Conservation (phyloP, 805 yeast genomes). For the Danielia reshetovae region DNA sequence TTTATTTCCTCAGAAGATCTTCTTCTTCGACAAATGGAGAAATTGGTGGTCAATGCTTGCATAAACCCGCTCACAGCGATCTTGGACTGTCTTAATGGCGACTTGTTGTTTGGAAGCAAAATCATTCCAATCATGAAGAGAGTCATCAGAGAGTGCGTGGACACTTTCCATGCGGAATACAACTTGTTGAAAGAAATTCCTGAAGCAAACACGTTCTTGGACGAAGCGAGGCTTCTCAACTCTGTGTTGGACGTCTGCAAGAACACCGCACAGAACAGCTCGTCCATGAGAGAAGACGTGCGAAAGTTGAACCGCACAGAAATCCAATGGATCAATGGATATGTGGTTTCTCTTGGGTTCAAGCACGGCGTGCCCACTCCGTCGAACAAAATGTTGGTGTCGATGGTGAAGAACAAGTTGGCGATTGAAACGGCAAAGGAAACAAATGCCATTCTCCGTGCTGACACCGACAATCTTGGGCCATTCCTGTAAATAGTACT, state of each 20-base stretch:
- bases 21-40: constrained; percentile 60
- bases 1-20: constrained; percentile 40
- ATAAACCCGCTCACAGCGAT: constrained; percentile 82
- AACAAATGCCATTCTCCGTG: no score
- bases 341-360: constrained; percentile 54
- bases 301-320: constrained; percentile 59
- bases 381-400: constrained; percentile 42
- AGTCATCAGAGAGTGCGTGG: constrained; percentile 45
- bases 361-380: constrained; percentile 41
- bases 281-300: constrained; percentile 72
- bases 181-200: constrained; percentile 23
- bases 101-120: constrained; percentile 44
- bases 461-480: no score
- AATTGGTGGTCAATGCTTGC: constrained; percentile 75
- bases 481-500: no score
- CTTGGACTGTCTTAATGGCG: constrained; percentile 75
- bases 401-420: constrained; percentile 41
- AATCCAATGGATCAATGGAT: constrained; percentile 81
- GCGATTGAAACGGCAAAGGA: constrained; percentile 30
- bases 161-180: constrained; percentile 35
- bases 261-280: constrained; percentile 52
- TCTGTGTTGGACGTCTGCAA: constrained; percentile 27
- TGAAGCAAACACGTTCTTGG: constrained; percentile 27
- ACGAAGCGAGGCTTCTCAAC: constrained; percentile 34
- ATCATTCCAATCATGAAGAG: constrained; percentile 31